Conservation (phyloP, 1,284 basidiomycete genomes). For the Irpex lacteus region DNA sequence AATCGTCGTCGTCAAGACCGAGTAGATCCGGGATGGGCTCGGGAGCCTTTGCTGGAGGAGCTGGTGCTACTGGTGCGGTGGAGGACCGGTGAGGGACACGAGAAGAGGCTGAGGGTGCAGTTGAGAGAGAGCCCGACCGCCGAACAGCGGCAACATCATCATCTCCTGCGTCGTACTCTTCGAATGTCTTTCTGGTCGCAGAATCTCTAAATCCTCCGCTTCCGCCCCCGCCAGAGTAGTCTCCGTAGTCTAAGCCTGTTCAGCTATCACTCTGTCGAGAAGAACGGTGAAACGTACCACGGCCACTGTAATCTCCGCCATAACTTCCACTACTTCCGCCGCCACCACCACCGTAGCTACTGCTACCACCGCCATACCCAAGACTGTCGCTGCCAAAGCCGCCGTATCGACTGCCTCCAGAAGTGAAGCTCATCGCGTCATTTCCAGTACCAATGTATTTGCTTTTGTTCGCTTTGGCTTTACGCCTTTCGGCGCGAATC, state of each 20-base stretch:
- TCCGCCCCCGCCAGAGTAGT: slow-evolving; percentile 36
- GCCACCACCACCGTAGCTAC: slow-evolving; percentile 24
- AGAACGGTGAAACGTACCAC: slow-evolving; percentile 9
- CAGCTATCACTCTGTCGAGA: slow-evolving; percentile 14
- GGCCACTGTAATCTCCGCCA: slow-evolving; percentile 31
- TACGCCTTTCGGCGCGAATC: slow-evolving; percentile 87
- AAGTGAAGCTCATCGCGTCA: slow-evolving; percentile 64
- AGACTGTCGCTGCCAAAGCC: slow-evolving; percentile 78
- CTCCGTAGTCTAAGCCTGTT: slow-evolving; percentile 29
- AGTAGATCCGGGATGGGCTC: slow-evolving; percentile 32
- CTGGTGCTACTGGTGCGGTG: slow-evolving; percentile 38
- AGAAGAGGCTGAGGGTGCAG: slow-evolving; percentile 14
- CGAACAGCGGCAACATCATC: slow-evolving; percentile 67
- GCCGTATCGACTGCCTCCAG: slow-evolving; percentile 67
- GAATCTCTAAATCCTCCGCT: slow-evolving; percentile 60
- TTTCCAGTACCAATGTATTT: slow-evolving; percentile 91
- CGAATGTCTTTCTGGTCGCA: slow-evolving; percentile 57
- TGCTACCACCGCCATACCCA: slow-evolving; percentile 33
- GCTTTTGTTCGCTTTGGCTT: slow-evolving; percentile 89
- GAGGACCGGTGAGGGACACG: slow-evolving; percentile 24
- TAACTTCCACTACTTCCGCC: slow-evolving; percentile 30
- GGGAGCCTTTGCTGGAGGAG: slow-evolving; percentile 37
- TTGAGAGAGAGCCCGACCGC: slow-evolving; percentile 37
- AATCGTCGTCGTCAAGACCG: slow-evolving; percentile 75
- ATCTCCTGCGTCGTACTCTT: slow-evolving; percentile 97